phyloP scores from a whole-genome alignment of 1,284 basidiomycete species.

The Volvariella volvacea region DNA sequence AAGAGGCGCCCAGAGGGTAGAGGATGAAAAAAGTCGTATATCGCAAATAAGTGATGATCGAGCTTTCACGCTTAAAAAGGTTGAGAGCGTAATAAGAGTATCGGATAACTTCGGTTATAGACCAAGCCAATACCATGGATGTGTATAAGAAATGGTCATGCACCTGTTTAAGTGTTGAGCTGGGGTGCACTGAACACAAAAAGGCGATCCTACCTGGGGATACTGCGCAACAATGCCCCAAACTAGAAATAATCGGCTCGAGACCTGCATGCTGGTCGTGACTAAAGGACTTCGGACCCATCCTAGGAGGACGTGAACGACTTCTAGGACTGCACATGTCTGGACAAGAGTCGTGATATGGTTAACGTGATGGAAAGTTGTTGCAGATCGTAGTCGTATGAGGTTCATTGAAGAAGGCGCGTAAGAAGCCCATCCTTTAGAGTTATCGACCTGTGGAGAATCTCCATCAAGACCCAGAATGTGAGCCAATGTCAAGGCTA shows the following conservation, averaged over 20 bases:
- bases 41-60: slow-evolving; percentile 55
- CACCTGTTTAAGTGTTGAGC: slow-evolving; percentile 35
- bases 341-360: slow-evolving; percentile 68
- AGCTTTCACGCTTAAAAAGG: slow-evolving; percentile 49
- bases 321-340: slow-evolving; percentile 75
- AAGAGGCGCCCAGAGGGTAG: slow-evolving; percentile 88
- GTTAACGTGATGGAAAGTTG: slow-evolving; percentile 56
- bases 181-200: background rate
- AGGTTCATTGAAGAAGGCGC: slow-evolving; percentile 22
- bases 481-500: slow-evolving; percentile 41
- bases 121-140: slow-evolving; percentile 93
- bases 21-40: slow-evolving; percentile 93
- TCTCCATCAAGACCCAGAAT: slow-evolving; percentile 26
- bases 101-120: slow-evolving; percentile 85
- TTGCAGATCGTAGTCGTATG: slow-evolving; percentile 32
- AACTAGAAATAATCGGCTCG: slow-evolving; percentile 79
- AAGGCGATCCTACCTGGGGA: slow-evolving; percentile 22
- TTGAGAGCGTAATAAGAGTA: slow-evolving; percentile 85
- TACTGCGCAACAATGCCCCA: slow-evolving; percentile 76
- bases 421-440: slow-evolving; percentile 25
- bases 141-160: slow-evolving; percentile 78
- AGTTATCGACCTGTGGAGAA: slow-evolving; percentile 17
- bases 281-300: slow-evolving; percentile 81
- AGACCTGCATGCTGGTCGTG: slow-evolving; percentile 84
- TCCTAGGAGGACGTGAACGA: slow-evolving; percentile 76